phyloP scores from a whole-genome alignment of 2,329 filamentous ascomycete genomes.

The Nemania sp. region DNA sequence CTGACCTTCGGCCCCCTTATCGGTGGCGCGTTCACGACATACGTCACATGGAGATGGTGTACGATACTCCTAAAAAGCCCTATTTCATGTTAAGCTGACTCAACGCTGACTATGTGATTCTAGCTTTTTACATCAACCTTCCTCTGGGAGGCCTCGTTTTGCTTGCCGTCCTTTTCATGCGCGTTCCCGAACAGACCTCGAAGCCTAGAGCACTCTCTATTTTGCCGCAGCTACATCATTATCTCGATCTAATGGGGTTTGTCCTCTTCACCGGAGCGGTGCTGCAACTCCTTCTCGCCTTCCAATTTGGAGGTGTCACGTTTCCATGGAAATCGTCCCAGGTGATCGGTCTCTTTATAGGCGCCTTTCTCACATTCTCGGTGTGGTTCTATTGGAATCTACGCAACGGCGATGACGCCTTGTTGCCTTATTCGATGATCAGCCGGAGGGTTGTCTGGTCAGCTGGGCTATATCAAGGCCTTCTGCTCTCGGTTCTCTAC shows the following conservation, averaged over 20 bases:
- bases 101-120: background rate
- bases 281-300: conserved; percentile 38
- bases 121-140: conserved; percentile 9
- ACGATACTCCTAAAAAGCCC: background rate
- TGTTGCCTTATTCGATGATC: conserved; percentile 29
- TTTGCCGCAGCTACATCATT: conserved; percentile 7
- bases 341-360: conserved; percentile 32
- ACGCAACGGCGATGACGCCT: conserved; percentile 28
- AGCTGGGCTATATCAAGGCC: conserved; percentile 23
- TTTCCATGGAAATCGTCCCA: conserved; percentile 35
- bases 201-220: background rate
- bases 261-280: conserved; percentile 36
- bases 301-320: conserved; percentile 38
- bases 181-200: background rate
- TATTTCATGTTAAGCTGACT: background rate
- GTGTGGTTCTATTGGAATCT: conserved; percentile 31
- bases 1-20: conserved; percentile 2
- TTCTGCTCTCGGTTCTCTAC: conserved; percentile 26
- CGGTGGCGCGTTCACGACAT: conserved; percentile 14
- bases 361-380: conserved; percentile 21
- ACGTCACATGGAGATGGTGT: conserved; percentile 25
- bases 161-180: background rate
- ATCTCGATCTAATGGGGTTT: conserved; percentile 28
- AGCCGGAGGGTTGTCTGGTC: conserved; percentile 20
- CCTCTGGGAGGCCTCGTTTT: background rate